A percentile compares a stretch with the other conserved stretches of the same genome.
Evolutionary conservation across 176 grass and related monocot genomes (phyloP).

Genomic region (Chloris gayana): DNA sequence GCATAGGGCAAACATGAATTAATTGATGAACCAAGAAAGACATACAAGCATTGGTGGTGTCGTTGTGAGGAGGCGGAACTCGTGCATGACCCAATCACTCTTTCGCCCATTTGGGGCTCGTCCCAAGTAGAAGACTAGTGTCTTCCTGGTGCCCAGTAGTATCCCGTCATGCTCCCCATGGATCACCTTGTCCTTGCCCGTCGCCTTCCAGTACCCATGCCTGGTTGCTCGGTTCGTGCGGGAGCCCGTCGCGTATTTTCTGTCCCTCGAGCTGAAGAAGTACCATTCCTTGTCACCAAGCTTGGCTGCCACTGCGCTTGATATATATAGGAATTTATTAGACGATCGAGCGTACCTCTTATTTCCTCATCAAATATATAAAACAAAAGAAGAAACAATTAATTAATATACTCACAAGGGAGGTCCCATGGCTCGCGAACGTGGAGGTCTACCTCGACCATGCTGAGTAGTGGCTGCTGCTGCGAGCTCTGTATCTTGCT

Average conservation of each 20-base stretch:
- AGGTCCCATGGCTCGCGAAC: conserved; percentile 56
- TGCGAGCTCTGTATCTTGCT: conserved; percentile 27
- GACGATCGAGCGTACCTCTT: too few relatives aligned
- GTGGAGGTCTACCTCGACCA: conserved; percentile 61
- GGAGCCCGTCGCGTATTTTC: conserved; percentile 43
- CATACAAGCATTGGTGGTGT: not conserved
- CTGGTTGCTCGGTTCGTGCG: conserved; percentile 47
- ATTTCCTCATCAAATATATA: too few relatives aligned
- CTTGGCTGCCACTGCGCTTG: conserved; percentile 37
- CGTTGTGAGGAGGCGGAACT: conserved; percentile 32
- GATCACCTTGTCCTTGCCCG: conserved; percentile 43
- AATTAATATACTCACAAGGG: conserved; percentile 33
- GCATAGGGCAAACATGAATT: not conserved
- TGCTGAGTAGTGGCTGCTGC: not conserved
- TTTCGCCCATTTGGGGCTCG: conserved; percentile 40
- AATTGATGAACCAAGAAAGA: not conserved
- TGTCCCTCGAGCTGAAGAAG: conserved; percentile 49
- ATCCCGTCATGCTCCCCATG: not conserved
- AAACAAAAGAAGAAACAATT: too few relatives aligned
- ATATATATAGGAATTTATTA: too few relatives aligned
- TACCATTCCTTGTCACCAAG: conserved; percentile 44
- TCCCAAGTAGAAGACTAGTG: conserved; percentile 54
- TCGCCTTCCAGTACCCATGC: conserved; percentile 58
- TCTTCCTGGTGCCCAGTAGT: conserved; percentile 46
- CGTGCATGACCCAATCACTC: conserved; percentile 56